A percentile compares a stretch with the other conserved stretches of the same genome.
These are phyloP conservation scores for Thermoascus crustaceus DNA, from an alignment of 2,329 filamentous ascomycete genomes.

Conservation along the genomic window DNA sequence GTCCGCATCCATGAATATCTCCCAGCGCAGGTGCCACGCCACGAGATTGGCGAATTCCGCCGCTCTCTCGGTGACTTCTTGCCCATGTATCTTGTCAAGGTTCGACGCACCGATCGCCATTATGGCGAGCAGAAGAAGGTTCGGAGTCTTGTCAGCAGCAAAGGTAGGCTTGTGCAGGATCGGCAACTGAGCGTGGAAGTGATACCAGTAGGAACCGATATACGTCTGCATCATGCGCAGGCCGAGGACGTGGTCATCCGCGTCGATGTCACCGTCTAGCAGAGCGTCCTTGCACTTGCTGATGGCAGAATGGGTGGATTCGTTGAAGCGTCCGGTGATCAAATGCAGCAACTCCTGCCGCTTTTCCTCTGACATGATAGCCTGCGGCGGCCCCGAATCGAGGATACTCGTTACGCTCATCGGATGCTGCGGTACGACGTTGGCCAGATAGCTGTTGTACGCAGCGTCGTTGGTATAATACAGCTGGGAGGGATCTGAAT, in stretches of 20 bases:
- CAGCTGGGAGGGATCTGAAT: slow-evolving; percentile 35
- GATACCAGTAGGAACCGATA: slow-evolving; percentile 85
- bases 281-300: slow-evolving; percentile 69
- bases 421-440: slow-evolving; percentile 57
- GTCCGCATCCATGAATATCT: slow-evolving; percentile 84
- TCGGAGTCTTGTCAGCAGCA: slow-evolving; percentile 75
- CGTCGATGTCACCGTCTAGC: slow-evolving; percentile 66
- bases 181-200: slow-evolving; percentile 89
- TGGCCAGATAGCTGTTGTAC: slow-evolving; percentile 41
- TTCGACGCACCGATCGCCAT: slow-evolving; percentile 90
- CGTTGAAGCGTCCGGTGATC: slow-evolving; percentile 73
- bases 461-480: slow-evolving; percentile 44
- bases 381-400: slow-evolving; percentile 71
- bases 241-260: slow-evolving; percentile 59
- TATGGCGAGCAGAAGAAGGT: slow-evolving; percentile 74
- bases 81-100: slow-evolving; percentile 71
- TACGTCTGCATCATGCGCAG: slow-evolving; percentile 94
- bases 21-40: slow-evolving; percentile 89
- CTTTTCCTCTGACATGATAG: slow-evolving; percentile 78
- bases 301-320: slow-evolving; percentile 65
- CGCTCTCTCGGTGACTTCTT: slow-evolving; percentile 64
- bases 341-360: slow-evolving; percentile 74
- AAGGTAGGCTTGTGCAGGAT: slow-evolving; percentile 95
- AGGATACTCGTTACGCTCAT: slow-evolving; percentile 85
- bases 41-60: slow-evolving; percentile 81